These are phyloP conservation scores for Lachancea sp. DNA, from an alignment of 805 yeast species.

Conservation along the genomic window DNA sequence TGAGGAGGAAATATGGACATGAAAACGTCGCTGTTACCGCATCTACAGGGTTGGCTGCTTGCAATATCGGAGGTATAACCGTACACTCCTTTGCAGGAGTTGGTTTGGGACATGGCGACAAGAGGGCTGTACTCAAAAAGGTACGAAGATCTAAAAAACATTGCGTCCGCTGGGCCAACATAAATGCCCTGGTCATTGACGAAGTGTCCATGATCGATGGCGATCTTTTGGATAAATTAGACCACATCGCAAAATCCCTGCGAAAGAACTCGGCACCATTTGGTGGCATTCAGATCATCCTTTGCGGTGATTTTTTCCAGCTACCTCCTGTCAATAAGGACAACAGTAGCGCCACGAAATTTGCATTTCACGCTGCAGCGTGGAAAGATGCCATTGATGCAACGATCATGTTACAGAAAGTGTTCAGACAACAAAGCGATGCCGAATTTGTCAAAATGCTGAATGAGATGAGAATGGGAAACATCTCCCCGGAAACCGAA, in stretches of 20 bases:
- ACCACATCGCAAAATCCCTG: slow-evolving; percentile 49
- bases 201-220: slow-evolving; percentile 81
- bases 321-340: slow-evolving; percentile 53
- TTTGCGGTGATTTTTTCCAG: slow-evolving; percentile 80
- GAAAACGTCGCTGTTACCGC: slow-evolving; percentile 67
- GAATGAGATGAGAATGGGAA: slow-evolving; percentile 66
- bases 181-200: slow-evolving; percentile 62
- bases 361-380: slow-evolving; percentile 58
- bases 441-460: slow-evolving; percentile 63
- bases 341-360: slow-evolving; percentile 32
- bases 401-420: slow-evolving; percentile 55
- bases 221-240: slow-evolving; percentile 54
- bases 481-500: slow-evolving; percentile 42
- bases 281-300: slow-evolving; percentile 73
- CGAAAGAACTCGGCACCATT: slow-evolving; percentile 48
- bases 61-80: slow-evolving; percentile 74
- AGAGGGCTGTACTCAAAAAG: slow-evolving; percentile 41
- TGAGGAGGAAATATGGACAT: slow-evolving; percentile 40
- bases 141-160: slow-evolving; percentile 48
- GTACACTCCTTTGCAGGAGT: slow-evolving; percentile 73
- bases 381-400: slow-evolving; percentile 56
- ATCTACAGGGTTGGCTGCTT: slow-evolving; percentile 79
- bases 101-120: slow-evolving; percentile 59
- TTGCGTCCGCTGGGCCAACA: slow-evolving; percentile 46
- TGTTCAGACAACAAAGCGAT: slow-evolving; percentile 76